Evolutionary conservation across 768 basidiomycete species (phyloP), one percentile per base, ranked within the genome.

Genomic region (Mycena latifolia): DNA sequence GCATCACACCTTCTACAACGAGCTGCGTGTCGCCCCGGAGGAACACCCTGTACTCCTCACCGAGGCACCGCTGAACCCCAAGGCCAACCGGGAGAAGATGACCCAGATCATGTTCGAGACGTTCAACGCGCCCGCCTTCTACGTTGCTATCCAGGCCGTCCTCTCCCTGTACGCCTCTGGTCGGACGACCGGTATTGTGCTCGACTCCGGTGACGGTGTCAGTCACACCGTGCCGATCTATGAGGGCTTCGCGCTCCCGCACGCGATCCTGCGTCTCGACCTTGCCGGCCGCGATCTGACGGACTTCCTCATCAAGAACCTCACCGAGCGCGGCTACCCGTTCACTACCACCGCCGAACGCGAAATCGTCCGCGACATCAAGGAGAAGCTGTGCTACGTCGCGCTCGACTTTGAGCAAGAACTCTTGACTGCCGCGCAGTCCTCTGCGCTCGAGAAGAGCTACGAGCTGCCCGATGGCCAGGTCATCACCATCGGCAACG

Each of bases 81-180:
- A 91, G 81, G 86, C 86, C 58, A 90, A 90, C 83, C 80, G 88
- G 71, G 88, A 89, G 79, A 88, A 88, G 84, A 89, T 86, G 85
- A 90, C 89, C 69, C 89, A 91, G 78, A 89, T 90, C 86, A 89
- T 90, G 88, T 91, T 91, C 79, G 89, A 91, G 81, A 91, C 89
- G 35, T 91, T 90, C 85, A 90, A 89, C 80, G 86, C 84, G 14
- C 89, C 89, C 62, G 89, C 89, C 9, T 89, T 90, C 83, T 90
- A 90, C 83, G 88, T 89, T 69, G 82, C 86, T 55, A 89, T 91
- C 77, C 89, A 91, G 80, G 89, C 89, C 76, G 88, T 91, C 57
- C 80, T 91, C 14, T 89, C 88, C 47, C 82, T 89, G 39, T 90
- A 90, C 78, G 89, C 89, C 35, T 89, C 88, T 52, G 89, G 89